Evolutionary conservation across 805 yeast genomes (phyloP).

Genomic region (Lipomyces yamanashiensis): DNA sequence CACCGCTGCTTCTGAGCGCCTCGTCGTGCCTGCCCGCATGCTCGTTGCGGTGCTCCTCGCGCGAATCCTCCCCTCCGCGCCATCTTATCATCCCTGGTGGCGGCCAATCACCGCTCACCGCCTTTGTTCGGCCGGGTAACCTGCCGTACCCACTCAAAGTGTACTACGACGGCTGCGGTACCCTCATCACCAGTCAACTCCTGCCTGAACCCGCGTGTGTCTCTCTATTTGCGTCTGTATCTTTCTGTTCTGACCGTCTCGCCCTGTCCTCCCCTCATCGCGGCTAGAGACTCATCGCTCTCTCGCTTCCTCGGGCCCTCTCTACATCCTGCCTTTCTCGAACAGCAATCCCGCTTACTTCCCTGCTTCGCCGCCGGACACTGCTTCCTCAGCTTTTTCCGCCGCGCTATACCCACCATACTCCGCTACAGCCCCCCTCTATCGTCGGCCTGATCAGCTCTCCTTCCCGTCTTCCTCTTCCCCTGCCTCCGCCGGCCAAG

Average conservation of each 20-base stretch:
- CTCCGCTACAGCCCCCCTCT: background rate
- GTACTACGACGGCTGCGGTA: slow-evolving; percentile 6
- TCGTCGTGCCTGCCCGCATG: background rate
- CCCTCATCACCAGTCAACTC: slow-evolving; percentile 9
- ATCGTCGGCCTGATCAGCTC: slow-evolving; percentile 3
- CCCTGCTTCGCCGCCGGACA: background rate
- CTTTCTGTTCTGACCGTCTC: background rate
- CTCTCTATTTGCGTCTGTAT: background rate
- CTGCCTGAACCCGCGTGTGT: background rate
- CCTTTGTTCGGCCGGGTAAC: background rate
- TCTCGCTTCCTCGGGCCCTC: no score
- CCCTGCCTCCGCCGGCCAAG: slow-evolving; percentile 2
- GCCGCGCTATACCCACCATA: slow-evolving; percentile 1
- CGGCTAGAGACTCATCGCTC: background rate
- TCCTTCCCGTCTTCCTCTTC: background rate
- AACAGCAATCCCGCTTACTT: no score
- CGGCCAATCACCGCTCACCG: slow-evolving; percentile 7
- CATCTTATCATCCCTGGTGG: background rate
- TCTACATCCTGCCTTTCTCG: no score
- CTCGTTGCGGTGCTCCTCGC: background rate
- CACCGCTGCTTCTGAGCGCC: background rate
- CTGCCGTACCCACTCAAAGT: slow-evolving; percentile 3
- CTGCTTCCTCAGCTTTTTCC: background rate
- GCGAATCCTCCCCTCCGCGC: background rate
- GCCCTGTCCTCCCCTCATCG: background rate